These are phyloP conservation scores for Knufia petricola DNA, from an alignment of 2,329 filamentous ascomycete species.

Conservation along the genomic window DNA sequence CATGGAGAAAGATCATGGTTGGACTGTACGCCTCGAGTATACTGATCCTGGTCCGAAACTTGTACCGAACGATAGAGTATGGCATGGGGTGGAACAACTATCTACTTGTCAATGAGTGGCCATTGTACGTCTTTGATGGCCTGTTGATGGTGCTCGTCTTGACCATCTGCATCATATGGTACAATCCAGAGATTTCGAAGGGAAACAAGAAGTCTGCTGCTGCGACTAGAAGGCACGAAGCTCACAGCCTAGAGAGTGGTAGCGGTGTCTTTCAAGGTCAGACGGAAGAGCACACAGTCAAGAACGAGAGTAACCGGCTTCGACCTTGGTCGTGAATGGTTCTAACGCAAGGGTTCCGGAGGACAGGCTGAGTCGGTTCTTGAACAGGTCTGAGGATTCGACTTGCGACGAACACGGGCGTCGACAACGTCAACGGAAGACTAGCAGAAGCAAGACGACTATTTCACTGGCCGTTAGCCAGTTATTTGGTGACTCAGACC, in stretches of 20 bases:
- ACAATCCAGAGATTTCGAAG: constrained; percentile 8
- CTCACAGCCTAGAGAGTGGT: neutral
- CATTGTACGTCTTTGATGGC: constrained; percentile 28
- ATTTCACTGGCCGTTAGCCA: too few species aligned
- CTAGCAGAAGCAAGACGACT: too few species aligned
- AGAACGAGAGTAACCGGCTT: neutral
- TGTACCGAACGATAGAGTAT: constrained; percentile 28
- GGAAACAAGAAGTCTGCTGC: neutral
- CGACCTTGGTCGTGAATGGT: neutral
- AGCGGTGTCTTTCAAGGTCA: neutral
- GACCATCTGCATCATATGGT: constrained; percentile 16
- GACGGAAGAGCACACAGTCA: neutral
- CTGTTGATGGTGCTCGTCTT: constrained; percentile 26
- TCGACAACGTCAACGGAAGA: too few species aligned
- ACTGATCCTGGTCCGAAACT: constrained; percentile 25
- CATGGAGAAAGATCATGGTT: constrained; percentile 31
- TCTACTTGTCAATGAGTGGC: constrained; percentile 25
- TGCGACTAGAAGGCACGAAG: neutral
- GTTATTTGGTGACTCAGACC: too few species aligned
- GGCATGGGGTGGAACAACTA: constrained; percentile 25
- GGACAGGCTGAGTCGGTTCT: too few species aligned
- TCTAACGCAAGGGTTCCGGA: too few species aligned
- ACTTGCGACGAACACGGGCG: too few species aligned
- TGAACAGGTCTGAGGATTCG: too few species aligned
- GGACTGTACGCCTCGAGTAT: constrained; percentile 24